Evolutionary conservation across 2,329 filamentous ascomycete species (phyloP).

Genomic region (Pseudogymnoascus sp.): DNA sequence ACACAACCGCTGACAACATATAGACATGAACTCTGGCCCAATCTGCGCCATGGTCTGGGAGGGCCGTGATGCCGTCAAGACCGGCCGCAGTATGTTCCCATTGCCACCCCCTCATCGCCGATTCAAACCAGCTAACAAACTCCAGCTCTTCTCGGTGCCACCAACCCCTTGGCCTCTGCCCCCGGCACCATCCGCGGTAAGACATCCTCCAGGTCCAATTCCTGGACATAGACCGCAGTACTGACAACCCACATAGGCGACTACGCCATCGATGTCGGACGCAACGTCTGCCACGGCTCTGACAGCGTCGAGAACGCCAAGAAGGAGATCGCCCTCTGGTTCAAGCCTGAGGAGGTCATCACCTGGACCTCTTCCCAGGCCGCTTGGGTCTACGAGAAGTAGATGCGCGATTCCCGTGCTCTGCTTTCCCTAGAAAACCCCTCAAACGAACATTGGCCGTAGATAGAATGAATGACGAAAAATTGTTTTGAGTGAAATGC

Average conservation of each 20-base stretch:
- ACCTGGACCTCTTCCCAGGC: slow-evolving; percentile 76
- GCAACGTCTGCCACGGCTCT: slow-evolving; percentile 99
- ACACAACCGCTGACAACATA: slow-evolving; percentile 20
- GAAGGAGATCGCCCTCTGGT: slow-evolving; percentile 99
- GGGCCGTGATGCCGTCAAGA: slow-evolving; percentile 98
- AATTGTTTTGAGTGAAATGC: background rate
- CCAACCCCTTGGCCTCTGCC: slow-evolving; percentile 90
- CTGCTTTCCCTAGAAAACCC: background rate
- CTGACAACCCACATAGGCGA: slow-evolving; percentile 45
- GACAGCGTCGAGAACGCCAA: slow-evolving; percentile 97
- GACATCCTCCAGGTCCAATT: slow-evolving; percentile 58
- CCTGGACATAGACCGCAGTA: slow-evolving; percentile 47
- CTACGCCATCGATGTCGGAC: slow-evolving; percentile 79
- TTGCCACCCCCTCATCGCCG: slow-evolving; percentile 3
- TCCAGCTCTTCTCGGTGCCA: slow-evolving; percentile 85
- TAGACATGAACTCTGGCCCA: slow-evolving; percentile 95
- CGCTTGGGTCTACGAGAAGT: slow-evolving; percentile 97
- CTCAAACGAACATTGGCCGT: background rate
- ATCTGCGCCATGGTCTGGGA: slow-evolving; percentile 99
- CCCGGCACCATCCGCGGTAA: slow-evolving; percentile 98
- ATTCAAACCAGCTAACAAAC: slow-evolving; percentile 17
- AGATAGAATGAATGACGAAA: background rate
- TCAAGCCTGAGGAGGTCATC: slow-evolving; percentile 79
- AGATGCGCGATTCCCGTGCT: slow-evolving; percentile 17
- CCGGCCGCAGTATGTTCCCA: slow-evolving; percentile 66